Conservation (phyloP, 306 rosid species). For the Canavalia ensiformis region DNA sequence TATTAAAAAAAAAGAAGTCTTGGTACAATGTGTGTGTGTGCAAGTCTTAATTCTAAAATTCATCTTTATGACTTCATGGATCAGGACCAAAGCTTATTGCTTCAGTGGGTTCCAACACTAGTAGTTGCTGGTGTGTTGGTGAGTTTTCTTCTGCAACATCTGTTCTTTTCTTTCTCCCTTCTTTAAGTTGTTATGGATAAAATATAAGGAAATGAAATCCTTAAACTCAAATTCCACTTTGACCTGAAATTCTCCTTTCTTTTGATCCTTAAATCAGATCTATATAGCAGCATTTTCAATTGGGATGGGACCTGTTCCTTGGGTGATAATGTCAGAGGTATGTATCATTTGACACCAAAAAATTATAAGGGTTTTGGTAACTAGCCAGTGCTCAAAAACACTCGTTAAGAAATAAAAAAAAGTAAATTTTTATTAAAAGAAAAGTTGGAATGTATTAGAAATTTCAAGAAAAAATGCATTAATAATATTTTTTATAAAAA, state of each 20-base stretch:
- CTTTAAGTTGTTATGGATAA: neutral
- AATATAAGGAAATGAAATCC: neutral
- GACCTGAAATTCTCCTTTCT: constrained; percentile 22
- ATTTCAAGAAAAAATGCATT: no score
- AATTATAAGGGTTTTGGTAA: no score
- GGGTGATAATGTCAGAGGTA: constrained; percentile 99
- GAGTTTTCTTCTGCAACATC: constrained; percentile 39
- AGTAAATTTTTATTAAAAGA: no score
- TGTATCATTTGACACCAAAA: constrained; percentile 21
- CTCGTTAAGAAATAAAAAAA: no score
- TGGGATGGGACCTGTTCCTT: constrained; percentile 88
- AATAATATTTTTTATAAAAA: no score
- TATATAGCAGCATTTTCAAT: constrained; percentile 73
- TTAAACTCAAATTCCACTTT: neutral
- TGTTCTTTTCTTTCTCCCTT: neutral
- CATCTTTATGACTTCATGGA: constrained; percentile 34
- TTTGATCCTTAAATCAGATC: constrained; percentile 56
- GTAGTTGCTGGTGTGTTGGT: constrained; percentile 82
- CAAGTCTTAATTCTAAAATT: constrained; percentile 25
- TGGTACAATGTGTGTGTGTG: neutral
- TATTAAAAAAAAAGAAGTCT: neutral
- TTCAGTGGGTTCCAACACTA: constrained; percentile 55
- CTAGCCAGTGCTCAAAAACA: no score
- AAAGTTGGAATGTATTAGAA: no score
- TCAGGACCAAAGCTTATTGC: constrained; percentile 58